A percentile compares a stretch with the other conserved stretches of the same genome.
Conservation (phyloP, 768 basidiomycete species). For the Kockovaella imperatae region DNA sequence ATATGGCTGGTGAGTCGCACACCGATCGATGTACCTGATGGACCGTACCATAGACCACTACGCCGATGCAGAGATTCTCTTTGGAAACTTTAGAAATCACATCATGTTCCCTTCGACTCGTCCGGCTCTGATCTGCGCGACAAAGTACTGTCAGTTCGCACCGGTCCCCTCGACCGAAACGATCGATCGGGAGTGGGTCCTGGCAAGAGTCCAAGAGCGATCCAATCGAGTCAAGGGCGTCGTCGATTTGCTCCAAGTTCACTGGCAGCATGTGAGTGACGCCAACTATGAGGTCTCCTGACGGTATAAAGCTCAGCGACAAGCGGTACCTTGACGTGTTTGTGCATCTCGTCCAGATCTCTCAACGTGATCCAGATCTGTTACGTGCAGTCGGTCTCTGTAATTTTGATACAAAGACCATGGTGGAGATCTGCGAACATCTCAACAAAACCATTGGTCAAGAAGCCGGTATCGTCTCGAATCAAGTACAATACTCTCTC, state of each 20-base stretch:
- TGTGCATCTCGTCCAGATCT: constrained; percentile 55
- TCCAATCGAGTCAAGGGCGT: constrained; percentile 1
- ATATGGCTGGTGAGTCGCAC: constrained; percentile 36
- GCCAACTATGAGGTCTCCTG: too few species aligned
- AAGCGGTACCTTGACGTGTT: constrained; percentile 51
- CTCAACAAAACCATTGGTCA: constrained; percentile 43
- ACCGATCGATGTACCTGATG: constrained; percentile 28
- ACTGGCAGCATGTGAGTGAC: constrained; percentile 61
- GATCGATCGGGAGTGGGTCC: constrained; percentile 50
- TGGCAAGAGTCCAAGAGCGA: constrained; percentile 61
- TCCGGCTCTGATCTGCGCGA: constrained; percentile 55
- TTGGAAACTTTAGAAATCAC: constrained; percentile 31
- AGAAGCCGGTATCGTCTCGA: constrained; percentile 65
- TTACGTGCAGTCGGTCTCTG: constrained; percentile 58
- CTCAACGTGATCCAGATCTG: constrained; percentile 56
- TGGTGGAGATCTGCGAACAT: constrained; percentile 64
- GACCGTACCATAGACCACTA: constrained; percentile 65
- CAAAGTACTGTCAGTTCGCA: constrained; percentile 80
- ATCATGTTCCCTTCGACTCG: neutral
- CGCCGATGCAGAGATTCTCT: constrained; percentile 72
- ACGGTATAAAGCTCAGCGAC: constrained; percentile 51
- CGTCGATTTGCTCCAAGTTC: constrained; percentile 70
- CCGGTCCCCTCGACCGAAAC: constrained; percentile 29
- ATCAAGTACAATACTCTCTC: constrained; percentile 81
- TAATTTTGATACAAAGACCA: constrained; percentile 69